phyloP scores from a whole-genome alignment of 176 grass and related monocot species.

The Metroxylon sagu region DNA sequence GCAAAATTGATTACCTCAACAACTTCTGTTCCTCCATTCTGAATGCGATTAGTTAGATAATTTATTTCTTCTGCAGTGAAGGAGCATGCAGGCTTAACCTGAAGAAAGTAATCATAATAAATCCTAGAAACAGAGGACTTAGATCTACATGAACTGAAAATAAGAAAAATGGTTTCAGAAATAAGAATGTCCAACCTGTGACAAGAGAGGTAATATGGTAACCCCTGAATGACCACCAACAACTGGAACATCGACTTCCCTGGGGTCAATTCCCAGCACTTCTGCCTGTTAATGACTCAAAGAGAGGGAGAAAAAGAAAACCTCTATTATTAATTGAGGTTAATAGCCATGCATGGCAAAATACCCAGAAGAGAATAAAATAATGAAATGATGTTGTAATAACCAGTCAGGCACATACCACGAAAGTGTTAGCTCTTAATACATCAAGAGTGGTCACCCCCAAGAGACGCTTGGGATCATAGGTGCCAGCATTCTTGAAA shows the following conservation, averaged over 20 bases:
- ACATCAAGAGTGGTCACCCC: constrained; percentile 17
- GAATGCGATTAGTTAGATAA: constrained; percentile 6
- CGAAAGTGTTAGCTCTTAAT: constrained; percentile 14
- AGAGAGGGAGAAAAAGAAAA: no score
- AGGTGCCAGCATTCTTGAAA: background rate
- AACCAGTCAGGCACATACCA: background rate
- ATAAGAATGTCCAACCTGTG: background rate
- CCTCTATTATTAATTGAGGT: no score
- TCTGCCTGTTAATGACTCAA: no score
- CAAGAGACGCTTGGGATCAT: constrained; percentile 12
- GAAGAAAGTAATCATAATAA: background rate
- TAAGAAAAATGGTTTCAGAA: no score
- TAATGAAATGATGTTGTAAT: no score
- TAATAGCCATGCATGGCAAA: no score
- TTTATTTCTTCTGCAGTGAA: constrained; percentile 5
- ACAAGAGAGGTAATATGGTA: constrained; percentile 12
- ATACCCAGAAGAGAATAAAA: no score
- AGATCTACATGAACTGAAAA: no score
- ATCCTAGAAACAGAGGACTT: no score
- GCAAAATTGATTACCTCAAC: background rate
- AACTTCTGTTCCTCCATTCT: constrained; percentile 14
- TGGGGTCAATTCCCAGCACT: no score
- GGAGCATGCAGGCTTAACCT: background rate
- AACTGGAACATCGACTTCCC: constrained; percentile 11
- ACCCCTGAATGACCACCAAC: constrained; percentile 13